Evolutionary conservation across 768 basidiomycete genomes (phyloP), one percentile per base, ranked within the genome.

Genomic region (Asterophora lycoperdoides): DNA sequence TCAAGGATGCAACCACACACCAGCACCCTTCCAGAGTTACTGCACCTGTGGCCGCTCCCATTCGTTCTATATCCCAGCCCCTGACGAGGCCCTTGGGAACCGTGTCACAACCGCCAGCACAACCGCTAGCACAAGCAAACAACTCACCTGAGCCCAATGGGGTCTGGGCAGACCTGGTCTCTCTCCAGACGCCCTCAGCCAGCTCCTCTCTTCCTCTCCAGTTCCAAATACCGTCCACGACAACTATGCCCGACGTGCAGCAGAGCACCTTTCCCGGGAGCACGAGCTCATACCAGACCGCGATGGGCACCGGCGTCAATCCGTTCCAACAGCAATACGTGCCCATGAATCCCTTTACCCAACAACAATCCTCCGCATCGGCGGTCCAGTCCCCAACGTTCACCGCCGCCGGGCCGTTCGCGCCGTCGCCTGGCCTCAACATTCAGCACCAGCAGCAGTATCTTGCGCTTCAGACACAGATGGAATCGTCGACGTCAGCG

Each of bases 131-230:
- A 23, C 52, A 57, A 45, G 51, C 59, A 15, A 46, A 44, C 23
- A 53, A 49, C 43, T 56, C 59, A 28, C 48, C 37, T 17, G 32
- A 29, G n/a, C 57, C 63, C n/a, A 61, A 61, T 9, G 68, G 69
- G 41, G 74, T 80, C n/a, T 83, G 81, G 82, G 70, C 75, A 30
- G 82, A 84, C 58, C 66, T 84, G 11, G 60, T 77, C 51, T 74
- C 75, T 36, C 65, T 79, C 23, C 77, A 77, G 50, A 59, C 48
- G 13, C 66, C 72, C n/a, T 59, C 64, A 10, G 64, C 69, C n/a
- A 73, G 65, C 13, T 74, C 80, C 11, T 77, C 81, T 10, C 68
- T 83, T 9, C 81, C 78, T 8, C 64, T 79, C 8, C 78, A 79
- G 55, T 72, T 71, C 36, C 71, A 68, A 48, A 20, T 64, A 19